phyloP scores from a whole-genome alignment of 225 moss, liverwort and hornwort genomes.

The Physcomitrellopsis africana region DNA sequence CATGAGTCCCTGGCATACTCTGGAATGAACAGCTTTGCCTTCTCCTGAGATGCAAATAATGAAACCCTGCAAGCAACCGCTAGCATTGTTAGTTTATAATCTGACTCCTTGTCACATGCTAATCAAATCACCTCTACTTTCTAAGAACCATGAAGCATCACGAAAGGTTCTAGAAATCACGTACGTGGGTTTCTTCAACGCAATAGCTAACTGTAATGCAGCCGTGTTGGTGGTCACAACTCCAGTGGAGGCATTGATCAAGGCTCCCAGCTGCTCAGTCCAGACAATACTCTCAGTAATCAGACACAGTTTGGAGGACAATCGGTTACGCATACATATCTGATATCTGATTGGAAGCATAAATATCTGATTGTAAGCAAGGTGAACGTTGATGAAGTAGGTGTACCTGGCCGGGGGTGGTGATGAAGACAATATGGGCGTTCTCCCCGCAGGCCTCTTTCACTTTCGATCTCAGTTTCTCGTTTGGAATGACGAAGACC shows the following conservation, averaged over 20 bases:
- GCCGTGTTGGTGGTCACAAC: conserved; percentile 73
- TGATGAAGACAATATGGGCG: conserved; percentile 72
- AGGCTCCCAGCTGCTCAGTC: conserved; percentile 50
- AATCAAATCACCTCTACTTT: not conserved
- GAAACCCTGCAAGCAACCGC: conserved; percentile 66
- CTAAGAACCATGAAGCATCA: not conserved
- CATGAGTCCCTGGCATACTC: conserved; percentile 53
- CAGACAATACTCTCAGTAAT: not conserved
- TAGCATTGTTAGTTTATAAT: conserved; percentile 8
- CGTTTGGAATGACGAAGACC: conserved; percentile 81
- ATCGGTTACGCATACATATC: too few relatives aligned
- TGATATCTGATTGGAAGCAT: too few relatives aligned
- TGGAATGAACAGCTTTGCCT: conserved; percentile 79
- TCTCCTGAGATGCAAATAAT: conserved; percentile 75
- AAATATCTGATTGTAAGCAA: not conserved
- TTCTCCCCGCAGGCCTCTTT: conserved; percentile 75
- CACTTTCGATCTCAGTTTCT: conserved; percentile 65
- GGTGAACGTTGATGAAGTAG: conserved; percentile 2
- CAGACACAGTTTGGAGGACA: too few relatives aligned
- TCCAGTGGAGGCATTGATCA: conserved; percentile 56
- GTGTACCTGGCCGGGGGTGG: conserved; percentile 92
- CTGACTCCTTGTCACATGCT: not conserved
- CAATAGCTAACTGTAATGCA: conserved; percentile 56
- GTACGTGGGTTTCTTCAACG: conserved; percentile 57
- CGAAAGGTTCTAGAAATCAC: not conserved